Percentiles rank a stretch among this genome's conserved stretches.
Conservation (phyloP, 495 filamentous ascomycete species). For the Acidomyces sp. region DNA sequence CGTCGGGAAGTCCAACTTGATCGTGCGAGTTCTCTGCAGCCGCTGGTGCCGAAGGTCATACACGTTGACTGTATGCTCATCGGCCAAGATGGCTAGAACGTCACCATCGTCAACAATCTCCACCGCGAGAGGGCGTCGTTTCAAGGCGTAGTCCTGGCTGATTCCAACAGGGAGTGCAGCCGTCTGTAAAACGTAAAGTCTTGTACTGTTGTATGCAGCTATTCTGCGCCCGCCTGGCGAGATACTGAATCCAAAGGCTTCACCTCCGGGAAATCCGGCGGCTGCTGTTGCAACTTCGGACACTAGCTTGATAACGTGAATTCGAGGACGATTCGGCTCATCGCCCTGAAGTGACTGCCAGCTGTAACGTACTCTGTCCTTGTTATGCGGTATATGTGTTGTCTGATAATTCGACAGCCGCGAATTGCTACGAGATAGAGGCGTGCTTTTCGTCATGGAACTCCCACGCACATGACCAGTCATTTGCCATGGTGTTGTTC, state of each 20-base stretch:
- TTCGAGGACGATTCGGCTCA: constrained; percentile 19
- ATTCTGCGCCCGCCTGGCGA: constrained; percentile 12
- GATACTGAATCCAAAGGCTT: constrained; percentile 20
- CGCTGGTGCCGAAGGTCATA: constrained; percentile 17
- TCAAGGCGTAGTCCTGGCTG: constrained; percentile 20
- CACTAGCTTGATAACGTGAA: constrained; percentile 20
- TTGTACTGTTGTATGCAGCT: constrained; percentile 18
- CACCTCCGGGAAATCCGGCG: constrained; percentile 18
- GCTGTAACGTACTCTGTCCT: constrained; percentile 19
- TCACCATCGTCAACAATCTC: constrained; percentile 19
- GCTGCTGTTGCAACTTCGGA: constrained; percentile 19
- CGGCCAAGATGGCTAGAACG: constrained; percentile 15
- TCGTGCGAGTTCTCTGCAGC: constrained; percentile 12
- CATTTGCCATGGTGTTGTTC: background rate
- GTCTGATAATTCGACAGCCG: constrained; percentile 7
- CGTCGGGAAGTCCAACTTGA: constrained; percentile 18
- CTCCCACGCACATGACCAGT: constrained; percentile 7
- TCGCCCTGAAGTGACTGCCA: constrained; percentile 19
- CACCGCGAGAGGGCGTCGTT: constrained; percentile 17
- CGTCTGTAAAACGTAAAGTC: constrained; percentile 16
- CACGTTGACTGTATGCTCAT: constrained; percentile 20
- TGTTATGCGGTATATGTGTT: constrained; percentile 7
- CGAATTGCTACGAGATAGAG: constrained; percentile 7
- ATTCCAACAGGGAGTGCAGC: constrained; percentile 19
- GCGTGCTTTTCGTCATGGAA: constrained; percentile 8